Conservation (phyloP, 164 flowering plant species). For the Litsea cubeba region DNA sequence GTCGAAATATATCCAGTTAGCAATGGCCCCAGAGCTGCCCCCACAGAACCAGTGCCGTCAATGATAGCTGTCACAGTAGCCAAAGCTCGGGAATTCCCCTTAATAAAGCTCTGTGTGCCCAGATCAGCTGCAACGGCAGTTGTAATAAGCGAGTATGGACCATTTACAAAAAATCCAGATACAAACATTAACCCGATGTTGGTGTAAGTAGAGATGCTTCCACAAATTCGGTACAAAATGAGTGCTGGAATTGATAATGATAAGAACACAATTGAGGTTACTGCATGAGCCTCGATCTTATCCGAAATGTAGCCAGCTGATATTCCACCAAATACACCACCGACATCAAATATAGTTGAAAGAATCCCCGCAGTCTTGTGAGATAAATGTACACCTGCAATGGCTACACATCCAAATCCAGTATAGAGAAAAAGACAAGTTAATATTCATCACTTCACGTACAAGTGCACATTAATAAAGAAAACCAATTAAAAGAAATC, state of each 20-base stretch:
- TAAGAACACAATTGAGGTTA: constrained; percentile 67
- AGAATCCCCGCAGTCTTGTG: constrained; percentile 83
- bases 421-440: not conserved
- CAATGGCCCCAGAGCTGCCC: constrained; percentile 95
- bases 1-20: constrained; percentile 88
- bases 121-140: constrained; percentile 98
- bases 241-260: constrained; percentile 78
- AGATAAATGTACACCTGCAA: constrained; percentile 83
- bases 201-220: constrained; percentile 56
- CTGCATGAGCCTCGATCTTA: constrained; percentile 78
- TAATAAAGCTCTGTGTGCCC: constrained; percentile 62
- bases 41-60: constrained; percentile 98
- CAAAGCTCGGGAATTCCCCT: constrained; percentile 82
- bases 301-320: constrained; percentile 82
- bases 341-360: constrained; percentile 83
- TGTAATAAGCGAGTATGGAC: constrained; percentile 95
- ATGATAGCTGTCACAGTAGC: constrained; percentile 98
- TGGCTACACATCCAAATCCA: constrained; percentile 48
- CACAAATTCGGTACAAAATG: constrained; percentile 61
- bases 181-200: constrained; percentile 71
- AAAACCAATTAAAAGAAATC: not conserved
- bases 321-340: constrained; percentile 93
- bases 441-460: not conserved
- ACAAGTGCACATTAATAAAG: not conserved
- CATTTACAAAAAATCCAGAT: constrained; percentile 85